Percentiles rank a stretch among this genome's conserved stretches.
Evolutionary conservation across 495 filamentous ascomycete genomes (phyloP).

Genomic region (Parathielavia appendiculata): DNA sequence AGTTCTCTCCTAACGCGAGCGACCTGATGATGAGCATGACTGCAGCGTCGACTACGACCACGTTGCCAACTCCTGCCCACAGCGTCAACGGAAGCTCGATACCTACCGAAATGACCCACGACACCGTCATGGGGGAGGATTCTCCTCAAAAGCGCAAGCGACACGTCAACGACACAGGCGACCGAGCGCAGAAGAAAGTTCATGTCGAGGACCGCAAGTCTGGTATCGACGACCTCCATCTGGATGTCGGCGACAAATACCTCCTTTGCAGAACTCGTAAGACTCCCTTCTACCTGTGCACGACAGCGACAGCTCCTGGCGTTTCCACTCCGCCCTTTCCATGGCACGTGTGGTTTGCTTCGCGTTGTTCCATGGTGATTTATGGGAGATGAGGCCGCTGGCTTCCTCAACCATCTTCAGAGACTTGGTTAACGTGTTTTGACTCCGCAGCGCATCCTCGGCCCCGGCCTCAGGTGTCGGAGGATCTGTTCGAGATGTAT

Average conservation of each 20-base stretch:
- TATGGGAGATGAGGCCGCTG: neutral
- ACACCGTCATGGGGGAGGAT: slow-evolving; percentile 39
- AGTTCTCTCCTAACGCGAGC: slow-evolving; percentile 44
- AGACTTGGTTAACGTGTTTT: slow-evolving; percentile 48
- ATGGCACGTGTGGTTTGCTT: slow-evolving; percentile 7
- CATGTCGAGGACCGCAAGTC: slow-evolving; percentile 49
- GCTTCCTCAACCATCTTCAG: slow-evolving; percentile 17
- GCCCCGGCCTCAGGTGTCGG: slow-evolving; percentile 36
- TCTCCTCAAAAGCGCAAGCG: slow-evolving; percentile 53
- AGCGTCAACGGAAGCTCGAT: slow-evolving; percentile 53
- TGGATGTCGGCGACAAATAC: slow-evolving; percentile 55
- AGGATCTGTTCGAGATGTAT: slow-evolving; percentile 51
- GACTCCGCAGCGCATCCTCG: slow-evolving; percentile 43
- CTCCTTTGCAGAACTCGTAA: slow-evolving; percentile 58
- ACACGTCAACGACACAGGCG: slow-evolving; percentile 41
- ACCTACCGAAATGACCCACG: slow-evolving; percentile 38
- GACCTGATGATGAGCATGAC: slow-evolving; percentile 43
- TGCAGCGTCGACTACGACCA: slow-evolving; percentile 40
- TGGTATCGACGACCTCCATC: slow-evolving; percentile 51
- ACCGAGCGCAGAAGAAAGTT: slow-evolving; percentile 52
- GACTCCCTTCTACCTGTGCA: slow-evolving; percentile 41
- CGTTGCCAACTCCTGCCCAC: slow-evolving; percentile 50
- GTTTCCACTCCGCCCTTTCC: slow-evolving; percentile 9
- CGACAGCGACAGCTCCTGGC: neutral
- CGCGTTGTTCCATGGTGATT: slow-evolving; percentile 1